These are phyloP conservation scores for Torulaspora gathmanii DNA, from an alignment of 805 yeast species.

Conservation along the genomic window DNA sequence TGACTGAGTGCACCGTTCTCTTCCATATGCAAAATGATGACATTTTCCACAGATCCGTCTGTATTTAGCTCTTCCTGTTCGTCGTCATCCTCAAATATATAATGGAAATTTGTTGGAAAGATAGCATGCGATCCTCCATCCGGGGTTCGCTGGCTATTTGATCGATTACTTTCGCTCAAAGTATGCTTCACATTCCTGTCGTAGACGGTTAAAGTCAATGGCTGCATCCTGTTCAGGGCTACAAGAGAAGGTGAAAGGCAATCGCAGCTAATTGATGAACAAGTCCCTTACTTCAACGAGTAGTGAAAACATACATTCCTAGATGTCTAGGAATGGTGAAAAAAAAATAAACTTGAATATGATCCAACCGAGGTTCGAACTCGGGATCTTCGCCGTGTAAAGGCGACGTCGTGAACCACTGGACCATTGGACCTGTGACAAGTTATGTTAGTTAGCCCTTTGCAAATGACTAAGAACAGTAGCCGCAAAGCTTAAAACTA, in stretches of 20 bases:
- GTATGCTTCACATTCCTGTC: slow-evolving; percentile 24
- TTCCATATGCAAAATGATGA: slow-evolving; percentile 26
- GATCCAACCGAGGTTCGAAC: slow-evolving; percentile 40
- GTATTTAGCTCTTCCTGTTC: slow-evolving; percentile 7
- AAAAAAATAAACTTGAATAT: slow-evolving; percentile 18
- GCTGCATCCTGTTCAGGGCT: slow-evolving; percentile 11
- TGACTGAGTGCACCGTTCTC: slow-evolving; percentile 16
- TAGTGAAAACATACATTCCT: no score
- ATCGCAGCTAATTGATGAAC: background rate
- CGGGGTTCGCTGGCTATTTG: slow-evolving; percentile 13
- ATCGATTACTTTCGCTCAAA: slow-evolving; percentile 8
- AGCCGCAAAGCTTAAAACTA: no score
- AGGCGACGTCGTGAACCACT: slow-evolving; percentile 41
- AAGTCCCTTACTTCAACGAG: no score
- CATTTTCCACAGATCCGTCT: slow-evolving; percentile 25
- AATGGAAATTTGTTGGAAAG: slow-evolving; percentile 31
- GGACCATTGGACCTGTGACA: slow-evolving; percentile 37
- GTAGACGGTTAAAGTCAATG: slow-evolving; percentile 20
- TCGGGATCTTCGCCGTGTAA: slow-evolving; percentile 42
- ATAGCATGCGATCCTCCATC: slow-evolving; percentile 14
- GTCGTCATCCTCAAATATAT: slow-evolving; percentile 32
- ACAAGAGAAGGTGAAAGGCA: background rate
- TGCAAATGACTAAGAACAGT: no score
- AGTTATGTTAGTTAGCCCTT: slow-evolving; percentile 8
- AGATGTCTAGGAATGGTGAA: no score